phyloP scores from a whole-genome alignment of 306 rosid genomes.

The Acacia melanoxylon region DNA sequence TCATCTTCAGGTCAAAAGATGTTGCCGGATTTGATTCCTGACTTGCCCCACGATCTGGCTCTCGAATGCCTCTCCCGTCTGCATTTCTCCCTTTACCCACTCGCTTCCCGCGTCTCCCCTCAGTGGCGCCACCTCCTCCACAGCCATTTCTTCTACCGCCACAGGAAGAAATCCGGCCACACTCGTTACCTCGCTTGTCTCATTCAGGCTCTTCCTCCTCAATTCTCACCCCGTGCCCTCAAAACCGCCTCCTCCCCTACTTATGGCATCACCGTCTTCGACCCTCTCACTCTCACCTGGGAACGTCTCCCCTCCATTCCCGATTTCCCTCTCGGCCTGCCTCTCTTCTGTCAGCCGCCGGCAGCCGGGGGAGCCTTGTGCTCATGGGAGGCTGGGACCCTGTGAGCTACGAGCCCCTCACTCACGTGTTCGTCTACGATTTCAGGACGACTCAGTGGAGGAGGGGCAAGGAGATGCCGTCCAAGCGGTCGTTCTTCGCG shows the following conservation, averaged over 20 bases:
- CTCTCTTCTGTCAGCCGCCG: slow-evolving; percentile 40
- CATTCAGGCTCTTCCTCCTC: slow-evolving; percentile 27
- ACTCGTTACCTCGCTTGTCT: slow-evolving; percentile 36
- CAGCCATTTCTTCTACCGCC: slow-evolving; percentile 30
- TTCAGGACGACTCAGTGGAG: slow-evolving; percentile 36
- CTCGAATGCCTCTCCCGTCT: slow-evolving; percentile 49
- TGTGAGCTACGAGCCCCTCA: slow-evolving; percentile 29
- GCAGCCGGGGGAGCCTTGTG: slow-evolving; percentile 44
- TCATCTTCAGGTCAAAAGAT: slow-evolving; percentile 14
- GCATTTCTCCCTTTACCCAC: slow-evolving; percentile 34
- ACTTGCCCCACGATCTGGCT: slow-evolving; percentile 42
- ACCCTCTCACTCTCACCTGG: slow-evolving; percentile 31
- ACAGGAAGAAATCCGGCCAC: slow-evolving; percentile 40
- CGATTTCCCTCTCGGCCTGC: slow-evolving; percentile 33
- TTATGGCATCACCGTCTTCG: slow-evolving; percentile 39
- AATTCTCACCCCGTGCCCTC: background rate
- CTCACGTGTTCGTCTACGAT: slow-evolving; percentile 38
- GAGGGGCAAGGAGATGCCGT: slow-evolving; percentile 45
- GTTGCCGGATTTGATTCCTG: slow-evolving; percentile 35
- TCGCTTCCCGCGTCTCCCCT: slow-evolving; percentile 38
- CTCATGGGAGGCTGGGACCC: slow-evolving; percentile 60
- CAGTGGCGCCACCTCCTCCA: slow-evolving; percentile 43
- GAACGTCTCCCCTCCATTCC: slow-evolving; percentile 41
- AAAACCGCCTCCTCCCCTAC: background rate
- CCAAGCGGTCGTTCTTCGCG: slow-evolving; percentile 43